A percentile compares a stretch with the other conserved stretches of the same genome.
These are phyloP conservation scores for Candida yuanshanica DNA, from an alignment of 805 yeast genomes.

Conservation along the genomic window DNA sequence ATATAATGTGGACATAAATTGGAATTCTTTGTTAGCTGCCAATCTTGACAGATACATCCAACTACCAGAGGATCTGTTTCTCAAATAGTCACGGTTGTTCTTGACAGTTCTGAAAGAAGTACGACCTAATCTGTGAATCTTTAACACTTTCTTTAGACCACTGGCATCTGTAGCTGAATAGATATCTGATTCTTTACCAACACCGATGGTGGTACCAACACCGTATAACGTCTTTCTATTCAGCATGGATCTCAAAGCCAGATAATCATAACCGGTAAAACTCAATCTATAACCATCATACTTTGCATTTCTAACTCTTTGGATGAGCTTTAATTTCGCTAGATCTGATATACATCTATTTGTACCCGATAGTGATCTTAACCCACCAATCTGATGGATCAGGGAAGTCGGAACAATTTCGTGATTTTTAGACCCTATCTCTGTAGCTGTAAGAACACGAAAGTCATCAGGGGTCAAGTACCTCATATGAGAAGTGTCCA, in stretches of 20 bases:
- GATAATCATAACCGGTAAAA: conserved; percentile 85
- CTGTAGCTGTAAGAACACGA: conserved; percentile 82
- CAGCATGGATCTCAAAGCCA: conserved; percentile 81
- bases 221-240: conserved; percentile 69
- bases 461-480: conserved; percentile 89
- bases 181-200: conserved; percentile 96
- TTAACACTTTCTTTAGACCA: conserved; percentile 69
- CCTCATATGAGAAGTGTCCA: conserved; percentile 91
- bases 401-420: conserved; percentile 88
- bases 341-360: conserved; percentile 75
- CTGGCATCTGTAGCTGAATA: conserved; percentile 68
- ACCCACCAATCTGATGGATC: conserved; percentile 74
- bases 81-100: conserved; percentile 87
- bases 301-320: conserved; percentile 80
- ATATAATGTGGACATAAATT: conserved; percentile 74
- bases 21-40: conserved; percentile 90
- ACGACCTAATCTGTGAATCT: conserved; percentile 90
- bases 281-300: conserved; percentile 93
- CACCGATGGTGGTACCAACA: conserved; percentile 85
- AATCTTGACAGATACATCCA: conserved; percentile 92
- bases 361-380: conserved; percentile 71
- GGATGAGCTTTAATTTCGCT: conserved; percentile 77
- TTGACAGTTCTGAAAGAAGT: conserved; percentile 90
- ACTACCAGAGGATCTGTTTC: conserved; percentile 60
- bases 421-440: conserved; percentile 86